phyloP scores from a whole-genome alignment of 179 eudicot species.

The Beta macrorhiza region DNA sequence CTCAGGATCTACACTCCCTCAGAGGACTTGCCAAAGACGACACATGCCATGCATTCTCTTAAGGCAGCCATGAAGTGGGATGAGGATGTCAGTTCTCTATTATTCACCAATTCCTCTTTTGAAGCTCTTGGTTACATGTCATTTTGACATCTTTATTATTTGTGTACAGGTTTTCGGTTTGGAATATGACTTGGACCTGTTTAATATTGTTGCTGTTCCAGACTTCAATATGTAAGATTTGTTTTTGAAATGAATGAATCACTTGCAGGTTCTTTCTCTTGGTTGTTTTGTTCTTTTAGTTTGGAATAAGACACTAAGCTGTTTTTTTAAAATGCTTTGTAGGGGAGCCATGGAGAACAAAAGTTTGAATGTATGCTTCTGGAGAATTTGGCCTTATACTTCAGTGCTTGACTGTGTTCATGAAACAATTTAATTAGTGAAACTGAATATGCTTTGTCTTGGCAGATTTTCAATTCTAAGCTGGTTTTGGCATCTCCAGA shows the following conservation, averaged over 20 bases:
- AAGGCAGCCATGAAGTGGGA: constrained; percentile 99
- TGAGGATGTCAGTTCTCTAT: constrained; percentile 76
- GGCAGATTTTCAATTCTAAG: constrained; percentile 91
- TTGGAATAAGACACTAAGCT: constrained; percentile 2
- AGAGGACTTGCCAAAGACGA: constrained; percentile 84
- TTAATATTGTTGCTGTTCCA: constrained; percentile 95
- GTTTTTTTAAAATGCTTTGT: constrained; percentile 30
- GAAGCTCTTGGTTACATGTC: constrained; percentile 27
- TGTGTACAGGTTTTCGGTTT: constrained; percentile 79
- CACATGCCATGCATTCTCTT: constrained; percentile 97
- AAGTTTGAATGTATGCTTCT: constrained; percentile 74
- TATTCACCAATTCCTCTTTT: constrained; percentile 9
- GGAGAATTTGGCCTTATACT: constrained; percentile 11
- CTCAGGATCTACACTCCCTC: constrained; percentile 93
- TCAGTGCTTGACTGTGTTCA: neutral
- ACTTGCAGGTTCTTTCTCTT: neutral
- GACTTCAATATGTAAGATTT: constrained; percentile 91
- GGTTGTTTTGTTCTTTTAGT: neutral
- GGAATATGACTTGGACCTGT: constrained; percentile 94
- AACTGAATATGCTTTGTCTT: constrained; percentile 22
- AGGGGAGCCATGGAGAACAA: constrained; percentile 99
- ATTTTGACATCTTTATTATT: constrained; percentile 5
- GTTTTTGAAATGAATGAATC: neutral
- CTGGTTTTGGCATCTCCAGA: constrained; percentile 99
- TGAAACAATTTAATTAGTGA: neutral